phyloP scores from a whole-genome alignment of 139 green algal genomes.

The Pseudopediastrum boryanum region DNA sequence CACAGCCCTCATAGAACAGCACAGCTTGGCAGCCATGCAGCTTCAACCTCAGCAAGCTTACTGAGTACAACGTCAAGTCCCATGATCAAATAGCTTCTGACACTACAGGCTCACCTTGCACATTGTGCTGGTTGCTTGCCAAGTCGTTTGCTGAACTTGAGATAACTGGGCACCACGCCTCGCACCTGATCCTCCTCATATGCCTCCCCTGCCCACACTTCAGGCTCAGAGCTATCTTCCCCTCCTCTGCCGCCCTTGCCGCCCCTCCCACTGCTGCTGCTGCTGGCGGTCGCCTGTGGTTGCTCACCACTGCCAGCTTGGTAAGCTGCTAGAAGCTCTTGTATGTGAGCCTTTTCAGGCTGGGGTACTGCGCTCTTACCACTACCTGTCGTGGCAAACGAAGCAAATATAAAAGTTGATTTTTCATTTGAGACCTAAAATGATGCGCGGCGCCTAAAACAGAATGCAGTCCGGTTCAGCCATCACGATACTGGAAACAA shows the following conservation, averaged over 20 bases:
- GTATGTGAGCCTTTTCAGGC: conserved; percentile 42
- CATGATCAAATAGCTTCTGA: too few species aligned
- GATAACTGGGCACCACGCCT: conserved; percentile 45
- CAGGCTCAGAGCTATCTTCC: background rate
- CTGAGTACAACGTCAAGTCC: too few species aligned
- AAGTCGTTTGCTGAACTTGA: conserved; percentile 67
- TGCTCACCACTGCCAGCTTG: conserved; percentile 7
- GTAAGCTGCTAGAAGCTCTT: conserved; percentile 48
- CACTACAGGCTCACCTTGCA: conserved; percentile 55
- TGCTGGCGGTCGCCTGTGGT: background rate
- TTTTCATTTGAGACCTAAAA: too few species aligned
- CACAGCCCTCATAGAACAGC: too few species aligned
- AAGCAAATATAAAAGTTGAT: too few species aligned
- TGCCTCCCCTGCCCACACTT: conserved; percentile 62
- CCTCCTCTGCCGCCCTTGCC: background rate
- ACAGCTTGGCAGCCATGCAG: too few species aligned
- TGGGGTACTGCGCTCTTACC: background rate
- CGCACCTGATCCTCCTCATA: conserved; percentile 69
- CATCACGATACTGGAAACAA: too few species aligned
- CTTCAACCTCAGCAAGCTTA: too few species aligned
- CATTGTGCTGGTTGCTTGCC: conserved; percentile 66
- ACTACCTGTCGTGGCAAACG: too few species aligned
- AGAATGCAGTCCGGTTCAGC: too few species aligned
- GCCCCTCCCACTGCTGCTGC: background rate
- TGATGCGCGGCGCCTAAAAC: too few species aligned